A percentile compares a stretch with the other conserved stretches of the same genome.
phyloP scores from a whole-genome alignment of 805 yeast species.

The Schwanniomyces yamadae region DNA sequence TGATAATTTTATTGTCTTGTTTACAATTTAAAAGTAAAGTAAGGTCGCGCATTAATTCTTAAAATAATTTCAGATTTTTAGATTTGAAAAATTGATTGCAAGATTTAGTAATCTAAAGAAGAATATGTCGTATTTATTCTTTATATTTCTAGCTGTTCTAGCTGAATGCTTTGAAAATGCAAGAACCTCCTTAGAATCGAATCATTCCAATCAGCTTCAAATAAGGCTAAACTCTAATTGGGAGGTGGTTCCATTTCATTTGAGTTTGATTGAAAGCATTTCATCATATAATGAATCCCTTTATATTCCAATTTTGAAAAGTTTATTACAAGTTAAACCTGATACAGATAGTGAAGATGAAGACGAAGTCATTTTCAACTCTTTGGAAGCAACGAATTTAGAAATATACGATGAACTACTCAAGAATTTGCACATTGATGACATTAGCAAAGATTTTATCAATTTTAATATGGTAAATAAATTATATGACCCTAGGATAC shows the following conservation, averaged over 20 bases:
- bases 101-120: too few species aligned
- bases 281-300: conserved; percentile 33
- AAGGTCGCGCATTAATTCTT: too few species aligned
- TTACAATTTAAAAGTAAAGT: too few species aligned
- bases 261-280: conserved; percentile 44
- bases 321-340: conserved; percentile 10
- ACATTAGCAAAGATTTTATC: conserved; percentile 22
- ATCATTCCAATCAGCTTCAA: too few species aligned
- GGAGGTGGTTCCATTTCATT: conserved; percentile 39
- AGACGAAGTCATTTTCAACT: conserved; percentile 12
- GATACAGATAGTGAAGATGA: conserved; percentile 14
- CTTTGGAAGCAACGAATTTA: conserved; percentile 5
- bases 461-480: conserved; percentile 48
- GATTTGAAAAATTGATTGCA: too few species aligned
- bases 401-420: conserved; percentile 8
- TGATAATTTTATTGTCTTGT: too few species aligned
- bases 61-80: too few species aligned
- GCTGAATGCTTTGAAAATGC: too few species aligned
- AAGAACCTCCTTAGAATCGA: too few species aligned
- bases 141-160: too few species aligned
- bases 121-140: too few species aligned
- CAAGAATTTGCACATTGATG: conserved; percentile 8
- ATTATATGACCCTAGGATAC: conserved; percentile 58
- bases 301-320: conserved; percentile 31
- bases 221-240: conserved; percentile 44